phyloP scores from a whole-genome alignment of 306 rosid species.

The Medicago truncatula region DNA sequence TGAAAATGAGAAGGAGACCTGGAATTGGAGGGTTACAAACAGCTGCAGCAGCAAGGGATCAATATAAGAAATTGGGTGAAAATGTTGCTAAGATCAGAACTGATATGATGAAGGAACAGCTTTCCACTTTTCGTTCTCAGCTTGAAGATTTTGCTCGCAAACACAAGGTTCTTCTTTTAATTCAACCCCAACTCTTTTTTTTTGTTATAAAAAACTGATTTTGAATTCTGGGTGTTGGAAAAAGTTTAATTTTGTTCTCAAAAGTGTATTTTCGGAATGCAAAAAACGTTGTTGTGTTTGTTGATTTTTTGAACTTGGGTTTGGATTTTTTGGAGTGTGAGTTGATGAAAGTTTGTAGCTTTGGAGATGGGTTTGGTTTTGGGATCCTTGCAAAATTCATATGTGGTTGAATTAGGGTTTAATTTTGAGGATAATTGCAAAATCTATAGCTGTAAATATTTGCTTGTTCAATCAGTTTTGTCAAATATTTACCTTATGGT shows the following conservation, averaged over 20 bases:
- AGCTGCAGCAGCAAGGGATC: constrained; percentile 90
- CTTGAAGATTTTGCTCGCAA: constrained; percentile 96
- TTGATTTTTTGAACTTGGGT: not conserved
- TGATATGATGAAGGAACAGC: constrained; percentile 94
- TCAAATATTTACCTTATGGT: not conserved
- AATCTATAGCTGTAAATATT: not conserved
- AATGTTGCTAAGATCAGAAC: constrained; percentile 95
- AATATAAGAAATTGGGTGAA: constrained; percentile 82
- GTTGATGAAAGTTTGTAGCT: not conserved
- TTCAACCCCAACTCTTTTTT: not conserved
- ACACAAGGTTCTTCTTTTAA: constrained; percentile 63
- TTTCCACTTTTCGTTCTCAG: constrained; percentile 85
- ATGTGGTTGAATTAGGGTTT: not conserved
- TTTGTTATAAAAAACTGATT: not conserved
- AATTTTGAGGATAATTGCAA: not conserved
- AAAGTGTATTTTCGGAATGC: not conserved
- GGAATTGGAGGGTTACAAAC: constrained; percentile 93
- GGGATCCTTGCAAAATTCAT: not conserved
- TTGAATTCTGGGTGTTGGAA: not conserved
- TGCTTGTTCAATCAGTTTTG: not conserved
- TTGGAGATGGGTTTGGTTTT: constrained; percentile 15
- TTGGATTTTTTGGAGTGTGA: not conserved
- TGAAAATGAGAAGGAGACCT: constrained; percentile 78
- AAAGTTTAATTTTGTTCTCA: not conserved
- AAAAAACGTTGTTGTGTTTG: not conserved